Evolutionary conservation across 345 rosid species (phyloP).

Genomic region (Garcia nutans): DNA sequence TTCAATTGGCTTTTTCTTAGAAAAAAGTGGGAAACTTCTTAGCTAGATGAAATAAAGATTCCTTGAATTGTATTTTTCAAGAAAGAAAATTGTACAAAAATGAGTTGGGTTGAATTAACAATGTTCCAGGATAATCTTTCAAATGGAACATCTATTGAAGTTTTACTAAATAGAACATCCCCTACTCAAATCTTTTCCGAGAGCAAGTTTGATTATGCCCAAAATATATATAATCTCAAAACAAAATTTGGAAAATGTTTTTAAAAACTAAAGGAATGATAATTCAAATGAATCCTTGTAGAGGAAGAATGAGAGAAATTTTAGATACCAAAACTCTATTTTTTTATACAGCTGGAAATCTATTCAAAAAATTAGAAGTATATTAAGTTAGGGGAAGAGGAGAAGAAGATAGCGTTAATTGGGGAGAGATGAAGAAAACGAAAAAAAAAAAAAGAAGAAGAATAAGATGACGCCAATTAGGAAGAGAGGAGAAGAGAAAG

Average conservation of each 20-base stretch:
- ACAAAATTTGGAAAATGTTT: slow-evolving; percentile 14
- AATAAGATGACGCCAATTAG: too few relatives aligned
- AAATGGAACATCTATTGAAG: slow-evolving; percentile 4
- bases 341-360: slow-evolving; percentile 15
- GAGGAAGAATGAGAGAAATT: slow-evolving; percentile 18
- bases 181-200: neutral
- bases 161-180: neutral
- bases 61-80: slow-evolving; percentile 4
- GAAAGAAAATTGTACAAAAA: neutral
- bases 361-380: neutral
- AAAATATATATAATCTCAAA: neutral
- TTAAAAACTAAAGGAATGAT: neutral
- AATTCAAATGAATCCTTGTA: slow-evolving; percentile 20
- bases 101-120: slow-evolving; percentile 17
- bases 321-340: slow-evolving; percentile 1
- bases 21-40: neutral
- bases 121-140: slow-evolving; percentile 11
- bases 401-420: too few relatives aligned
- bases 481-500: too few relatives aligned
- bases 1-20: slow-evolving; percentile 9
- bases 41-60: slow-evolving; percentile 1
- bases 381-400: too few relatives aligned
- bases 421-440: too few relatives aligned
- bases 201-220: slow-evolving; percentile 14
- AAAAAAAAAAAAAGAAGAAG: too few relatives aligned